phyloP scores from a whole-genome alignment of 2,329 filamentous ascomycete genomes.

The Hortaea werneckii region DNA sequence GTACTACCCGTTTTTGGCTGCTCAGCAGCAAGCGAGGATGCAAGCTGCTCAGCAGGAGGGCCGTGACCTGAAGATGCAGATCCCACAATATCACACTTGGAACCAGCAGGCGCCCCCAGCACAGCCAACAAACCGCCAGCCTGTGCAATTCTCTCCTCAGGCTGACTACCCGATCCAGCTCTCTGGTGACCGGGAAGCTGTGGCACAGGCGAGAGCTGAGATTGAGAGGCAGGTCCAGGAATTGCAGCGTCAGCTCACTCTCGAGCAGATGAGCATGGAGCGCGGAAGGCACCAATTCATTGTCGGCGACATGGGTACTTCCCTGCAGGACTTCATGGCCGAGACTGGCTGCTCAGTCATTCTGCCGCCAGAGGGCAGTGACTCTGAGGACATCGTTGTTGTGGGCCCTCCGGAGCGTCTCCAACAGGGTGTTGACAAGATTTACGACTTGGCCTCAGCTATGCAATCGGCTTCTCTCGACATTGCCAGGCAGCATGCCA shows the following conservation, averaged over 20 bases:
- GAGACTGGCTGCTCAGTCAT: constrained; percentile 87
- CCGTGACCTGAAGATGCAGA: constrained; percentile 67
- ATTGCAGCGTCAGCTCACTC: constrained; percentile 62
- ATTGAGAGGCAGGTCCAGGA: constrained; percentile 71
- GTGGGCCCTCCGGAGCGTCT: constrained; percentile 65
- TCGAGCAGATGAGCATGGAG: constrained; percentile 73
- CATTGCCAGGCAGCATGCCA: constrained; percentile 67
- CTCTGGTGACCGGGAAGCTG: constrained; percentile 72
- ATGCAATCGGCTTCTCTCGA: constrained; percentile 82
- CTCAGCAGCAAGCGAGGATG: constrained; percentile 57
- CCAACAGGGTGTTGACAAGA: constrained; percentile 64
- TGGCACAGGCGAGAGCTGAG: constrained; percentile 67
- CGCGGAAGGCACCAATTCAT: constrained; percentile 91
- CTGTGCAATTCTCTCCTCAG: constrained; percentile 60
- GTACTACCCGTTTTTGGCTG: constrained; percentile 91
- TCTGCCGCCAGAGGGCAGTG: constrained; percentile 62
- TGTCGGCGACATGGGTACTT: constrained; percentile 70
- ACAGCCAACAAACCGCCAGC: constrained; percentile 50
- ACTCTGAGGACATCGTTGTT: constrained; percentile 75
- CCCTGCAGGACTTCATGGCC: constrained; percentile 74
- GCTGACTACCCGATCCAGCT: constrained; percentile 71
- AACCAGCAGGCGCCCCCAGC: constrained; percentile 56
- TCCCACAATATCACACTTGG: constrained; percentile 74
- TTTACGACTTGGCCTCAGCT: constrained; percentile 77
- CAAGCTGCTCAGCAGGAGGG: constrained; percentile 60